Percentiles rank a stretch among this genome's conserved stretches.
These are phyloP conservation scores for Microdochium nivale DNA, from an alignment of 2,329 filamentous ascomycete species.

Conservation along the genomic window DNA sequence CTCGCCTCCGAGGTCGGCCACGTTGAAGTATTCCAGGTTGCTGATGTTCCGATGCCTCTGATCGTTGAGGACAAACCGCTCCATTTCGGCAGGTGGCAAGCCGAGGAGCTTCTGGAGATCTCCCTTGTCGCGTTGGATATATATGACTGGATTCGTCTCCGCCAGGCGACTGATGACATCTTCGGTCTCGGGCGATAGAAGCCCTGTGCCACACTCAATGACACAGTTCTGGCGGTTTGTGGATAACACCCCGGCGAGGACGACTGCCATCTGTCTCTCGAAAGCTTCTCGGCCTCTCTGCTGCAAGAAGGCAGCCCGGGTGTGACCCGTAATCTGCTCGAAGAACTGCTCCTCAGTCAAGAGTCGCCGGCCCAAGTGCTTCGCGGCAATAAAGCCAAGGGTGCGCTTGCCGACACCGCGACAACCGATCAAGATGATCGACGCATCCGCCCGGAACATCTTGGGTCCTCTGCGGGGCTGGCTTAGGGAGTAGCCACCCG, in stretches of 20 bases:
- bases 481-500: not conserved
- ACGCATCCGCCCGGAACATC: constrained; percentile 49
- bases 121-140: constrained; percentile 57
- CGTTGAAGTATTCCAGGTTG: constrained; percentile 66
- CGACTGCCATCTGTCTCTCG: constrained; percentile 49
- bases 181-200: constrained; percentile 52
- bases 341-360: constrained; percentile 63
- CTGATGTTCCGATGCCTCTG: constrained; percentile 53
- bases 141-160: constrained; percentile 59
- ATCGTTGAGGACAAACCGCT: constrained; percentile 46
- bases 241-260: constrained; percentile 52
- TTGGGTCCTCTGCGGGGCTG: not conserved
- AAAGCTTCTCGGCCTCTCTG: constrained; percentile 53
- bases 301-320: constrained; percentile 50
- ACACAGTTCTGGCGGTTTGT: constrained; percentile 52
- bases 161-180: constrained; percentile 49
- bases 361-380: constrained; percentile 55
- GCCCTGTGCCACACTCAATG: constrained; percentile 60
- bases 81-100: constrained; percentile 34
- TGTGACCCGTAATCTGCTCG: constrained; percentile 52
- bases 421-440: constrained; percentile 63
- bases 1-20: constrained; percentile 37
- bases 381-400: constrained; percentile 63
- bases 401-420: constrained; percentile 65
- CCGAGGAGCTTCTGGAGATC: constrained; percentile 52